Evolutionary conservation across 768 basidiomycete genomes (phyloP), one percentile per base, ranked within the genome.

Genomic region (Clitopilus passeckerianus): DNA sequence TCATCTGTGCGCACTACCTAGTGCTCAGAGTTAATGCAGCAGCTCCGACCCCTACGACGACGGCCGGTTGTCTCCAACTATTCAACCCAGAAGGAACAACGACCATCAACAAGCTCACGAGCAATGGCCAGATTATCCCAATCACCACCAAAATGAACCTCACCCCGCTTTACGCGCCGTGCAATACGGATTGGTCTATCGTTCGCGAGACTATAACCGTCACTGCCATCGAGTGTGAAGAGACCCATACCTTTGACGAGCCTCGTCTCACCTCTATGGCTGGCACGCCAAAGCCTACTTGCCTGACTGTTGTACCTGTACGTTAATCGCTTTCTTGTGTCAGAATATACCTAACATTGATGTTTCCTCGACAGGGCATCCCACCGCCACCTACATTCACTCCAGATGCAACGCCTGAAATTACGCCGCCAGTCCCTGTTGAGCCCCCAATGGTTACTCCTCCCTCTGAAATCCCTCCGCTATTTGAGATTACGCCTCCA

Each of bases 81-180:
- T 63, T 60, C 37, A 57, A 57, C 56, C 64, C 64, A 8, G 43
- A 60, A 44, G 64, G 64, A 6, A 63, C 61, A 22, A 65, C 64
- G 8, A 57, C 61, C 24, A 60, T 61, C 55, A 63, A 61, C 9
- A 53, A 59, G 56, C 50, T 44, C 14, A 43, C 43, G 1, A 62
- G 58, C 7, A 52, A 64, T 35, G 64, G 63, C 14, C 57, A 59
- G 23, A n/a, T 56, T 14, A 34, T 58, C 23, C 50, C 58, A 14
- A 57, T 53, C 18, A 67, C 62, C 12, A 59, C 54, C 16, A 18
- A 16, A 9, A 58, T 53, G 20, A 61, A 60, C n/a, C 55, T 57
- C 23, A 69, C 68, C 7, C 57, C 68, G 0, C 60, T 67, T 24
- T 69, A 60, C 34, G 66, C 64, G n/a, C 68, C 68, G 5, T 65